Base-by-base conservation (phyloP, 2,329 filamentous ascomycete genomes). In the Aspergillus amoenus region DNA sequence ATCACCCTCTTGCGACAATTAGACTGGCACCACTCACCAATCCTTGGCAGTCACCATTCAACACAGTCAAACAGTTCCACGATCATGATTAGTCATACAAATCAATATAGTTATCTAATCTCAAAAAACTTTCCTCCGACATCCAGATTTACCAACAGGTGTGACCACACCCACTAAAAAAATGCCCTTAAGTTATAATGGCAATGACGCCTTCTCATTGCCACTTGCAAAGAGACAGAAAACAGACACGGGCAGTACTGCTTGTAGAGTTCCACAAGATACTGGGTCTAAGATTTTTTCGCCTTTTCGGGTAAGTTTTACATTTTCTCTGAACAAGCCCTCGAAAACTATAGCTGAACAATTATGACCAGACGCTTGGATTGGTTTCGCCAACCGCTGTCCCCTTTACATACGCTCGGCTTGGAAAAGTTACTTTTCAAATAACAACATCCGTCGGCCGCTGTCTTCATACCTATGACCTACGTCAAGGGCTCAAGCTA, bases 371-470 rank as follows among this genome's bases (percentile, higher is more conserved):
- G 91, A 97, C 93, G 46, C 84, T 99, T 63, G 94, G 94, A 15
- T 82, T 99, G 32, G 91, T 99, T 2, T 97, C 94, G 5, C 91
- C 94, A 0, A 97, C 93, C 2, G 78, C 82, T 48, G 91, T 97
- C 0, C 93, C 94, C 0, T 97, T 99, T 70, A 93, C 93, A 2
- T 89, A 89, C 5, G 84, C 95, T 32, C 90, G 93, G 0, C 81
- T 96, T 15, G 94, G 94, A 57, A 96, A 96, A 76, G 93, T 91
- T 1, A 96, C 92, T 3, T 99, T 96, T 71, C 94, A 99, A 73
- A 91, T 99, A 74, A 97, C 94, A 34, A 99, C 94, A 30, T 97
- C 91, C 0, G 90, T 95, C 60, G 94, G 93, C 61, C 85, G 88
- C 68, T 91, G 88, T 58, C 83, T 99, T 46, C 94, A 99, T 76